Evolutionary conservation across 78 protist genomes (phyloP).

Genomic region (Dictyostelium firmibasis): DNA sequence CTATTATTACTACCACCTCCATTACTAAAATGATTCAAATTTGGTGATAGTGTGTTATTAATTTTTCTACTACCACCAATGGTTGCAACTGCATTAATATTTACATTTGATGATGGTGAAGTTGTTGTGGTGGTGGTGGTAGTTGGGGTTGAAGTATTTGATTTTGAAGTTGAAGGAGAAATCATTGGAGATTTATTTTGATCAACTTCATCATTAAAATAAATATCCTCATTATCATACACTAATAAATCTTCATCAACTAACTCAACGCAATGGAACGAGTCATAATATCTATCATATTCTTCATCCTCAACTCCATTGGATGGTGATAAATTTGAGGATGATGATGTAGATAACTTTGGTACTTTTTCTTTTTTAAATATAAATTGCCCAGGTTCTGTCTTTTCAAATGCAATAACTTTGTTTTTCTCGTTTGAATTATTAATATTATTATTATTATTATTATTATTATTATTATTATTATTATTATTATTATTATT

Average conservation of each 20-base stretch:
- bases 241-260: neutral
- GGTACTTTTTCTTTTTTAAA: constrained; percentile 48
- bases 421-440: neutral
- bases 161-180: neutral
- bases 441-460: neutral
- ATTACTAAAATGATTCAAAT: neutral
- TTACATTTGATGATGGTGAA: neutral
- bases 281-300: neutral
- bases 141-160: neutral
- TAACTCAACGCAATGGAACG: neutral
- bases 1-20: neutral
- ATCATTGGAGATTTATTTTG: neutral
- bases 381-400: neutral
- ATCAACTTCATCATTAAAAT: neutral
- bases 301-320: neutral
- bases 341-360: neutral
- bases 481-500: too few relatives aligned
- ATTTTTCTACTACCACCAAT: neutral
- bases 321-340: neutral
- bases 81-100: neutral
- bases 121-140: neutral
- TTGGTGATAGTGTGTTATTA: neutral
- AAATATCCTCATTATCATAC: neutral
- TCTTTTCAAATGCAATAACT: constrained; percentile 18
- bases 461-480: neutral